Percentiles rank a stretch among this genome's conserved stretches.
phyloP scores from a whole-genome alignment of 2,329 filamentous ascomycete genomes.

The Paecilomyces formosus region DNA sequence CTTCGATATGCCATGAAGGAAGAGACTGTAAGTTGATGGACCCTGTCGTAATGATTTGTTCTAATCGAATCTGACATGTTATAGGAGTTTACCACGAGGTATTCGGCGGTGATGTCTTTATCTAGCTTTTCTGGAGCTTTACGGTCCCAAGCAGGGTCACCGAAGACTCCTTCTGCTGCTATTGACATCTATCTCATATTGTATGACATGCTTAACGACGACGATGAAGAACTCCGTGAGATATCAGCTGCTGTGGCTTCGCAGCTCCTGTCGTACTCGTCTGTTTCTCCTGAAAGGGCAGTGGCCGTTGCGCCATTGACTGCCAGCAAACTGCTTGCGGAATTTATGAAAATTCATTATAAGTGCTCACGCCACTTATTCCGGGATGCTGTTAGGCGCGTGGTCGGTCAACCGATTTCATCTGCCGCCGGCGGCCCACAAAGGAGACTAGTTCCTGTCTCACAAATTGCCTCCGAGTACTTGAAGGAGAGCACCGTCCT shows the following conservation, averaged over 20 bases:
- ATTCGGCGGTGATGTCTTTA: conserved; percentile 29
- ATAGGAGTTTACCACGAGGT: conserved; percentile 33
- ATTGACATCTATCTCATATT: conserved; percentile 57
- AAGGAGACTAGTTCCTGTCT: conserved; percentile 14
- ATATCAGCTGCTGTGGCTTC: conserved; percentile 43
- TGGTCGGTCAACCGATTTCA: conserved; percentile 25
- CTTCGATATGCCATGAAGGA: conserved; percentile 32
- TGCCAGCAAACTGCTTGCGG: conserved; percentile 34
- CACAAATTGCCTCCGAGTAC: conserved; percentile 23
- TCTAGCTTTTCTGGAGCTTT: conserved; percentile 38
- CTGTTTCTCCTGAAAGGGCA: conserved; percentile 17
- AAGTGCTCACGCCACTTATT: conserved; percentile 23
- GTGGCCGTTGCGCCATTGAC: conserved; percentile 42
- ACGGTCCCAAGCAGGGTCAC: conserved; percentile 11
- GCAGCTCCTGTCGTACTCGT: conserved; percentile 26
- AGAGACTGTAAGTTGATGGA: conserved; percentile 30
- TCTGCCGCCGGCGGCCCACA: conserved; percentile 16
- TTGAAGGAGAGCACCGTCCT: conserved; percentile 44
- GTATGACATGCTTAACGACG: conserved; percentile 75
- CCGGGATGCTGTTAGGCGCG: conserved; percentile 28
- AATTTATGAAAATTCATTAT: conserved; percentile 29
- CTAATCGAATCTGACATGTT: conserved; percentile 1
- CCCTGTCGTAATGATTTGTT: not conserved
- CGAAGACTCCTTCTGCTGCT: conserved; percentile 24
- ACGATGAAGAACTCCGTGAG: conserved; percentile 81